phyloP scores from a whole-genome alignment of 305 asterid genomes.

The Andrographis paniculata region DNA sequence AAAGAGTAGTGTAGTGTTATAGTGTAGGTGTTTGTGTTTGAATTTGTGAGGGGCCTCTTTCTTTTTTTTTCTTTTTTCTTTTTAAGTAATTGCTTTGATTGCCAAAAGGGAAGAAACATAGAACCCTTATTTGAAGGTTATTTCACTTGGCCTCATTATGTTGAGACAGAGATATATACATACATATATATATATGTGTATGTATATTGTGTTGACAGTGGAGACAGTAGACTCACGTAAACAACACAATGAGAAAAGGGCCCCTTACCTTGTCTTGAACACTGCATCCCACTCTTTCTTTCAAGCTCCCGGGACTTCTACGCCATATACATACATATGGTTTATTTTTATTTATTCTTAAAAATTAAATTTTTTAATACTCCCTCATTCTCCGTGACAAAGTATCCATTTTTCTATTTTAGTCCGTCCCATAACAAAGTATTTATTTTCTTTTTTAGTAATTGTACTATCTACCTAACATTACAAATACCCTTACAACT shows the following conservation, averaged over 20 bases:
- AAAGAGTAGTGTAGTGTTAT: too few species aligned
- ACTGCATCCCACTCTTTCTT: background rate
- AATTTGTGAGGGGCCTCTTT: background rate
- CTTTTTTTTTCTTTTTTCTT: background rate
- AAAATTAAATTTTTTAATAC: too few species aligned
- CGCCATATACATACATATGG: too few species aligned
- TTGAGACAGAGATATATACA: slow-evolving; percentile 16
- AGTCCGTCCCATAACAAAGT: too few species aligned
- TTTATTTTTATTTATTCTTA: too few species aligned
- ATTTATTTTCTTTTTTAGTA: too few species aligned
- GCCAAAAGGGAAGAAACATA: slow-evolving; percentile 1
- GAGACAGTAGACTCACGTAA: slow-evolving; percentile 10
- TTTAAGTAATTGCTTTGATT: background rate
- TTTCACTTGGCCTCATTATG: slow-evolving; percentile 27
- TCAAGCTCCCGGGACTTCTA: too few species aligned
- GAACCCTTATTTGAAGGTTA: slow-evolving; percentile 9
- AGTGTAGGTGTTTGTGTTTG: background rate
- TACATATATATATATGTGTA: slow-evolving; percentile 5
- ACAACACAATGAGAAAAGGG: slow-evolving; percentile 19
- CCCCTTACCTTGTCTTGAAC: too few species aligned
- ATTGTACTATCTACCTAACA: too few species aligned
- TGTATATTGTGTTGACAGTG: slow-evolving; percentile 13
- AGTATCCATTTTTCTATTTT: too few species aligned
- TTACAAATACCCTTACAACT: too few species aligned
- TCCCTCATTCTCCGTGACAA: too few species aligned